phyloP scores from a whole-genome alignment of 2,329 filamentous ascomycete species.

The Acrocalymma vagum region DNA sequence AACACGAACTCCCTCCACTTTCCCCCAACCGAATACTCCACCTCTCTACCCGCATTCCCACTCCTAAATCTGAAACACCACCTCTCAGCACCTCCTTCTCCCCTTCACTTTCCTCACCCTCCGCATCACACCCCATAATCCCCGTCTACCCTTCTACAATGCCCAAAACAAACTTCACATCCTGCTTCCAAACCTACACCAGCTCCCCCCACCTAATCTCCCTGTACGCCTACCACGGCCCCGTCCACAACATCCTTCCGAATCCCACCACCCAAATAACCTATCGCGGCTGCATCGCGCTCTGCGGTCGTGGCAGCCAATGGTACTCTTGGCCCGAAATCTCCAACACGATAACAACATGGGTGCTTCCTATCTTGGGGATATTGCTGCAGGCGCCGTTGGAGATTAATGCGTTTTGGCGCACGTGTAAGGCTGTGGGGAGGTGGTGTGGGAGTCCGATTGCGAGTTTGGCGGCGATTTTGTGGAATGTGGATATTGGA shows the following conservation, averaged over 20 bases:
- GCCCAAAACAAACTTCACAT: constrained; percentile 29
- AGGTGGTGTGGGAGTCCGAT: constrained; percentile 46
- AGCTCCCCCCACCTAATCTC: constrained; percentile 13
- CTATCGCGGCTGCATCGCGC: constrained; percentile 31
- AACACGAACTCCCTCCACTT: too few relatives aligned
- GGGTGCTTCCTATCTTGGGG: constrained; percentile 46
- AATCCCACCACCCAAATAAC: constrained; percentile 34
- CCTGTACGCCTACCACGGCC: constrained; percentile 25
- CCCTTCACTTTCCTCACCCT: too few relatives aligned
- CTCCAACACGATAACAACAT: constrained; percentile 44
- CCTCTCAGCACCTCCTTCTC: too few relatives aligned
- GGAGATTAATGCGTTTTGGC: constrained; percentile 44
- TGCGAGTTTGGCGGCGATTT: constrained; percentile 38
- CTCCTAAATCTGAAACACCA: too few relatives aligned
- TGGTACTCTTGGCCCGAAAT: constrained; percentile 38
- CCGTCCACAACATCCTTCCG: constrained; percentile 8
- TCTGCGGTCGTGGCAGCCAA: constrained; percentile 39
- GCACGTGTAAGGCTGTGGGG: constrained; percentile 41
- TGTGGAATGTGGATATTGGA: constrained; percentile 46
- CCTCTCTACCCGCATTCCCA: too few relatives aligned
- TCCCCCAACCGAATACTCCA: too few relatives aligned
- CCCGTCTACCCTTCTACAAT: too few relatives aligned
- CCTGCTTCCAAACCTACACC: constrained; percentile 25
- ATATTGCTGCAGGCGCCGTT: constrained; percentile 48
- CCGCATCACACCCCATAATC: too few relatives aligned